Percentiles rank a stretch among this genome's conserved stretches.
These are phyloP conservation scores for Phytopythium montanum DNA, from an alignment of 352 stramenopile genomes.

Conservation along the genomic window DNA sequence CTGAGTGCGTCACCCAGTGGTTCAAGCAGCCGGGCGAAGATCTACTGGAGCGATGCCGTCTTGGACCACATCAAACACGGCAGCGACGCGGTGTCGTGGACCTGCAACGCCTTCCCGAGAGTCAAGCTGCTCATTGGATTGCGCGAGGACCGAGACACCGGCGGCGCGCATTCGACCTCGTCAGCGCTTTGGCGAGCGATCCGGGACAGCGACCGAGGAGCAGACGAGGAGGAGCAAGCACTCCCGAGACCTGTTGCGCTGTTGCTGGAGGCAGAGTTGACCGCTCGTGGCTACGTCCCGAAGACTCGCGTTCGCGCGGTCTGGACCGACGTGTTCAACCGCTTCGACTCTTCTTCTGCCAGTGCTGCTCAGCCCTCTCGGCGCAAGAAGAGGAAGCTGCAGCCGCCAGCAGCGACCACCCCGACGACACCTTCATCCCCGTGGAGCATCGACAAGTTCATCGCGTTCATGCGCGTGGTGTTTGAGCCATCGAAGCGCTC, in stretches of 20 bases:
- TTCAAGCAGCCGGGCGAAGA: background rate
- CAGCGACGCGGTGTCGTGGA: background rate
- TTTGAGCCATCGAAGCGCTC: slow-evolving; percentile 14
- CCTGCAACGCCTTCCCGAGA: slow-evolving; percentile 1
- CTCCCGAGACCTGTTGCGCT: background rate
- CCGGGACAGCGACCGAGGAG: background rate
- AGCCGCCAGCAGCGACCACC: slow-evolving; percentile 4
- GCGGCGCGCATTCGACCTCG: background rate
- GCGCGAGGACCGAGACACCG: background rate
- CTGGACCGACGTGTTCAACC: slow-evolving; percentile 37
- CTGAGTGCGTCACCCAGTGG: background rate
- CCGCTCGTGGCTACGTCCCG: slow-evolving; percentile 17
- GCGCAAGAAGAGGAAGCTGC: slow-evolving; percentile 51
- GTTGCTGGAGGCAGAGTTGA: background rate
- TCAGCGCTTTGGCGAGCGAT: background rate
- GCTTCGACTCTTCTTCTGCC: slow-evolving; percentile 20
- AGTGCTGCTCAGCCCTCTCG: slow-evolving; percentile 23
- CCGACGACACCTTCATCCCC: slow-evolving; percentile 3
- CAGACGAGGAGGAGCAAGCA: background rate
- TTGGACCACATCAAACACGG: background rate
- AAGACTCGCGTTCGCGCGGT: slow-evolving; percentile 23
- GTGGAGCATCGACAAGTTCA: slow-evolving; percentile 75
- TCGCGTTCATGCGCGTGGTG: slow-evolving; percentile 36
- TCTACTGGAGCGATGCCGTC: background rate
- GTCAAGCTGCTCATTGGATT: slow-evolving; percentile 5